Base-by-base conservation (phyloP, 202 grass and related monocot genomes). In the Setaria viridis region DNA sequence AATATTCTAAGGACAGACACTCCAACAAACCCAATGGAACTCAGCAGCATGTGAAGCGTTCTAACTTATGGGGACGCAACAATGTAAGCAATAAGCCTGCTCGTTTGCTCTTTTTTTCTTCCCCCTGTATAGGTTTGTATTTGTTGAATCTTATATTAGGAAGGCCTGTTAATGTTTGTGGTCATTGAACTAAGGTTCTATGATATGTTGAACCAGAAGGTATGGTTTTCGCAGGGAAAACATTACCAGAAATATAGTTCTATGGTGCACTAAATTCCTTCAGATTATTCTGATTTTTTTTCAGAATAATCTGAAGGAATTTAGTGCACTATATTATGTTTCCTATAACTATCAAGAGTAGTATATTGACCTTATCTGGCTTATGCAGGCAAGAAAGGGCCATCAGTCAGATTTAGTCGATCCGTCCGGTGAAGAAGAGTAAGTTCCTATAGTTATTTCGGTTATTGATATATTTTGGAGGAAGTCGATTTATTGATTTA, bases 371-470 rank as follows among this genome's bases (percentile, higher is more conserved):
- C 32, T 64, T 55, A 53, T 67, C 80, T 81, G 49, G 79, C 84
- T 81, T 67, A 19, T 92, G 74, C 86, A 97, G 97, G 97, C 53
- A 47, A 96, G 97, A 82, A 97, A 90, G 70, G 94, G 85, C 82
- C 94, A 88, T 62, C 91, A 91, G 57, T 80, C 85, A 3, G 97
- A 99, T 60, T 91, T 85, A 88, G 89, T 90, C 58, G 92, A 97
- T 85, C 94, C 90, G 5, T 97, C 97, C 41, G 90, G 87, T 65
- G 97, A 96, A 96, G 97, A 99, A 99, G 94, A 94, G 94, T 99
- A 93, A 87, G 92, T 67, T 82, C 49, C 65, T 72, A 41, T 41
- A 41, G 39, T 41, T 41, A 41, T 41, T 37, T 41, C 6, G 39
- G 39, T 5, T 41, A 41, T 41, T 41, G 39, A 41, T 41, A 41